Evolutionary conservation across 805 yeast species (phyloP).

Genomic region (Candida orba): DNA sequence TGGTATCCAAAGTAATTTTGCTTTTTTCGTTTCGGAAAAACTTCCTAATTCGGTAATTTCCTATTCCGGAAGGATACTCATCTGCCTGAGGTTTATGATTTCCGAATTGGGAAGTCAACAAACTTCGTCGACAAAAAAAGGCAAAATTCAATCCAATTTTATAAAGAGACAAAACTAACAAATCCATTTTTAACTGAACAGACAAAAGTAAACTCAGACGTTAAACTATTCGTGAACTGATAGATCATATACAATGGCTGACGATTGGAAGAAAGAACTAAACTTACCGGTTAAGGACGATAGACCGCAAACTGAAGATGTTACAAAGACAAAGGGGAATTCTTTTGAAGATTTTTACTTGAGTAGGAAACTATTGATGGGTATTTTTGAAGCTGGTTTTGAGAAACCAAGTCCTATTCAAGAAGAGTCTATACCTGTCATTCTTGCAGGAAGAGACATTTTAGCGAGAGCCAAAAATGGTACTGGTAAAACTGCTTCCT

Average conservation of each 20-base stretch:
- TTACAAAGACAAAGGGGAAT: constrained; percentile 81
- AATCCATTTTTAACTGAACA: too few species aligned
- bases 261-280: constrained; percentile 70
- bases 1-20: too few species aligned
- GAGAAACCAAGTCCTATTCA: constrained; percentile 98
- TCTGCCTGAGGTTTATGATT: neutral
- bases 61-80: neutral
- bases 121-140: neutral
- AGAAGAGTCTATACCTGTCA: constrained; percentile 94
- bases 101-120: constrained; percentile 7
- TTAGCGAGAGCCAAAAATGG: constrained; percentile 98
- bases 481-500: constrained; percentile 98
- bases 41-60: neutral
- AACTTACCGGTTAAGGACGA: constrained; percentile 78
- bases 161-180: too few species aligned
- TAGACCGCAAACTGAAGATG: constrained; percentile 98
- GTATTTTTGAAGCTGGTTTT: constrained; percentile 97
- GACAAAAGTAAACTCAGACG: neutral
- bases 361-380: constrained; percentile 93
- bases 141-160: neutral
- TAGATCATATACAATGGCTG: constrained; percentile 25
- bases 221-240: neutral
- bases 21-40: neutral
- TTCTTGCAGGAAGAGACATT: constrained; percentile 90
- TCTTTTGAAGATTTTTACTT: constrained; percentile 87